Conservation (phyloP, 2,329 filamentous ascomycete species). For the Cucurbitaria berberidis region DNA sequence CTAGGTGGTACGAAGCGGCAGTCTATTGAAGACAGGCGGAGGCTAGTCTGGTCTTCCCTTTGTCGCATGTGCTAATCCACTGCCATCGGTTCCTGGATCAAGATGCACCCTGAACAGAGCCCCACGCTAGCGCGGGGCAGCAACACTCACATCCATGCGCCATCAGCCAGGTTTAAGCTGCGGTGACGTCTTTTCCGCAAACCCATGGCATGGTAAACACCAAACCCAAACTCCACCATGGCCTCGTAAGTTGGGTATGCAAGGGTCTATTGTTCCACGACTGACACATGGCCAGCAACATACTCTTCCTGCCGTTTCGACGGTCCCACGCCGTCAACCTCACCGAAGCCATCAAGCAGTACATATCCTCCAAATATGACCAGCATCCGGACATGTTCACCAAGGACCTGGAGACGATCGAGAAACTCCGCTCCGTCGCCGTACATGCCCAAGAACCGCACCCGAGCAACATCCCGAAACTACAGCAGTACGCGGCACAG, state of each 20-base stretch:
- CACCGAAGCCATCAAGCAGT: constrained; percentile 83
- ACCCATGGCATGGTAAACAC: constrained; percentile 20
- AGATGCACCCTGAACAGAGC: constrained; percentile 6
- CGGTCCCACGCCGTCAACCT: constrained; percentile 80
- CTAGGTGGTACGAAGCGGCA: not conserved
- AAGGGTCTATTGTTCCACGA: not conserved
- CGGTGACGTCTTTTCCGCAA: constrained; percentile 34
- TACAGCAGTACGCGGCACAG: constrained; percentile 92
- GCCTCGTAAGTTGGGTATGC: constrained; percentile 29
- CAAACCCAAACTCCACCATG: constrained; percentile 22
- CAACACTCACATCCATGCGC: not conserved
- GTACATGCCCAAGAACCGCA: constrained; percentile 89
- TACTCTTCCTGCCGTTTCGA: constrained; percentile 85
- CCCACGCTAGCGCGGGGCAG: constrained; percentile 15
- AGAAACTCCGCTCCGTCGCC: constrained; percentile 82
- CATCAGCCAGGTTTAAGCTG: constrained; percentile 8
- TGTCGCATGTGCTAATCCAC: not conserved
- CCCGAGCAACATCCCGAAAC: constrained; percentile 80
- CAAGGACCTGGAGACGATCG: constrained; percentile 85
- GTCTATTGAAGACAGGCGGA: not conserved
- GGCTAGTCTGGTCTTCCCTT: not conserved
- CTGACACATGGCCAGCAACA: constrained; percentile 55
- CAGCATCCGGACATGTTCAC: constrained; percentile 98
- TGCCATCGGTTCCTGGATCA: constrained; percentile 12
- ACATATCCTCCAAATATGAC: constrained; percentile 98